These are phyloP conservation scores for Sordariomycetes sp. DNA, from an alignment of 2,329 filamentous ascomycete species.

Conservation along the genomic window DNA sequence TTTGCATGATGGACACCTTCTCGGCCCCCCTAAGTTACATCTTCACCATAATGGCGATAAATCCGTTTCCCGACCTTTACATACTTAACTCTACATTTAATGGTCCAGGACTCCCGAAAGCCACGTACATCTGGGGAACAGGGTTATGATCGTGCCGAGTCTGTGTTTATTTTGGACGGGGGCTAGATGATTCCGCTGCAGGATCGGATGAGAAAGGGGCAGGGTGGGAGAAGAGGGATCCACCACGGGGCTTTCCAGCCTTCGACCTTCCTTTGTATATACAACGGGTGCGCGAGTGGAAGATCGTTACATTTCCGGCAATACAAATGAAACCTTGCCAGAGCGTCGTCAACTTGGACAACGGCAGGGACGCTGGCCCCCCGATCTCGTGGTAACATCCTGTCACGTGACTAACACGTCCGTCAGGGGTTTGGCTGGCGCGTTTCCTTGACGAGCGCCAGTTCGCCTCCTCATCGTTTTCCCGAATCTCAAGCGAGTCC, in stretches of 20 bases:
- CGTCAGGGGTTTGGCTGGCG: background rate
- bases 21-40: background rate
- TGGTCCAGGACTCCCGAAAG: background rate
- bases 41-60: background rate
- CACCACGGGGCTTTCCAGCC: too few species aligned
- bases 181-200: background rate
- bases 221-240: too few species aligned
- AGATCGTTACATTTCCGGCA: too few species aligned
- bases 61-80: background rate
- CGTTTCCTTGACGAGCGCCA: background rate
- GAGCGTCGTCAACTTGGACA: too few species aligned
- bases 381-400: too few species aligned
- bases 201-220: background rate
- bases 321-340: too few species aligned
- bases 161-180: background rate
- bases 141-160: background rate
- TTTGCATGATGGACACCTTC: background rate
- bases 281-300: too few species aligned
- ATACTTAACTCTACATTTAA: background rate
- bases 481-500: slow-evolving; percentile 4
- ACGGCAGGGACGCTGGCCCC: too few species aligned
- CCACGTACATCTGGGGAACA: background rate
- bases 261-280: too few species aligned
- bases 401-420: background rate
- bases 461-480: background rate